phyloP scores from a whole-genome alignment of 202 grass and related monocot genomes.

The Zoysia matrella region DNA sequence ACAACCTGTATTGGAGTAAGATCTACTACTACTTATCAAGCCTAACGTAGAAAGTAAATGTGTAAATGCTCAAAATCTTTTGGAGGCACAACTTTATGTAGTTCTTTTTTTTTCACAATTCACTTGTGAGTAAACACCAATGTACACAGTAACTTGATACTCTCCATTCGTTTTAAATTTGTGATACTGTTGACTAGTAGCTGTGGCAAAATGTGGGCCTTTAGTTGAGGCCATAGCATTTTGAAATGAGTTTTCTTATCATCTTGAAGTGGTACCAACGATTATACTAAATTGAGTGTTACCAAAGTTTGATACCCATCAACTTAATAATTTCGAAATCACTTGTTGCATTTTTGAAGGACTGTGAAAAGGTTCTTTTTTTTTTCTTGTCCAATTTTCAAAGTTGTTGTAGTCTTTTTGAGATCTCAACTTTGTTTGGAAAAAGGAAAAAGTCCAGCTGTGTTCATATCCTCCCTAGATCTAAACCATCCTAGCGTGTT shows the following conservation, averaged over 20 bases:
- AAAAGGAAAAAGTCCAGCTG: too few species aligned
- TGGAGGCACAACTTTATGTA: conserved; percentile 6
- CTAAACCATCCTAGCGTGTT: background rate
- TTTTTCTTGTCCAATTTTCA: background rate
- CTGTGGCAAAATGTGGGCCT: too few species aligned
- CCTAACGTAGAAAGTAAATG: background rate
- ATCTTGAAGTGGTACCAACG: too few species aligned
- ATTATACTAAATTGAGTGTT: too few species aligned
- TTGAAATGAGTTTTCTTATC: too few species aligned
- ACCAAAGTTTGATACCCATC: too few species aligned
- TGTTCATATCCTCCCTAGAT: background rate
- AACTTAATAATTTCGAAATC: too few species aligned
- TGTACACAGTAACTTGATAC: background rate
- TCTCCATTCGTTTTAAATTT: background rate
- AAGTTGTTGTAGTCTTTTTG: background rate
- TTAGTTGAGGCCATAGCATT: too few species aligned
- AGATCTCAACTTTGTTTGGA: background rate
- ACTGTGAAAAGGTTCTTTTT: too few species aligned
- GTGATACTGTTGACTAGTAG: background rate
- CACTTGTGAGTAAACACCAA: background rate
- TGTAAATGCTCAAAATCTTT: conserved; percentile 5
- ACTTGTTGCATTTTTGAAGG: too few species aligned
- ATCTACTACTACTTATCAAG: background rate
- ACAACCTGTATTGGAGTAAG: background rate
- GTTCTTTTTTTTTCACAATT: conserved; percentile 9